Evolutionary conservation across 768 basidiomycete species (phyloP).

Genomic region (Austroboletus eburneus): DNA sequence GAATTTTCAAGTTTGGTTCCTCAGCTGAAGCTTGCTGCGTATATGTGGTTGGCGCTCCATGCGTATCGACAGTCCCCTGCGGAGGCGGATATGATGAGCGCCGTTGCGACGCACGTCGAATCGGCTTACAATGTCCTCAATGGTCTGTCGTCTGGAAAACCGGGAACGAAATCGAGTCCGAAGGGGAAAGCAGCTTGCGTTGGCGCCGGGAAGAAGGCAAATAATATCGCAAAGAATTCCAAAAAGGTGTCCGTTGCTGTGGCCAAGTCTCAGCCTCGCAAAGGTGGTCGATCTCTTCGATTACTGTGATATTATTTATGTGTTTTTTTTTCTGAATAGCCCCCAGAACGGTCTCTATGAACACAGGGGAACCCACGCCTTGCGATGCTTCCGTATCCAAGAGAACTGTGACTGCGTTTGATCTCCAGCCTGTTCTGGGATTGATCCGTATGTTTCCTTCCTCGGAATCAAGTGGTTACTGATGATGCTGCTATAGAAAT

Average conservation of each 20-base stretch:
- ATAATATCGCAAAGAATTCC: slow-evolving; percentile 6
- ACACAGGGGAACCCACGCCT: slow-evolving; percentile 7
- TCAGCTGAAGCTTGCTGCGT: slow-evolving; percentile 52
- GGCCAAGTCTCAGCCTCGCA: slow-evolving; percentile 43
- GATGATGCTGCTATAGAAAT: slow-evolving; percentile 39
- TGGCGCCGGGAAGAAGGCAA: slow-evolving; percentile 11
- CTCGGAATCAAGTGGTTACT: neutral
- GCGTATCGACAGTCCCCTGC: slow-evolving; percentile 52
- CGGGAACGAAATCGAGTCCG: slow-evolving; percentile 8
- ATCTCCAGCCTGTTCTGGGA: slow-evolving; percentile 35
- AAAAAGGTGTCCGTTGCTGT: slow-evolving; percentile 25
- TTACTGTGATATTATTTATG: neutral
- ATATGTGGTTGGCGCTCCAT: slow-evolving; percentile 70
- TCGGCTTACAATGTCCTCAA: slow-evolving; percentile 50
- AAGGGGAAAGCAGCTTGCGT: slow-evolving; percentile 22
- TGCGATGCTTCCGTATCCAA: slow-evolving; percentile 1
- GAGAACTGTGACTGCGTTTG: slow-evolving; percentile 7
- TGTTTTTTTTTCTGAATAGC: slow-evolving; percentile 1
- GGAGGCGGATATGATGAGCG: slow-evolving; percentile 34
- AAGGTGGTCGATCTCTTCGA: slow-evolving; percentile 26
- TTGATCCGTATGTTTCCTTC: slow-evolving; percentile 48
- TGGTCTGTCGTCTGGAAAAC: slow-evolving; percentile 29
- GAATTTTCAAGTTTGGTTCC: slow-evolving; percentile 25
- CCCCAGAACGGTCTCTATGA: slow-evolving; percentile 15
- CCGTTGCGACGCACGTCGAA: slow-evolving; percentile 50